Percentiles rank a stretch among this genome's conserved stretches.
phyloP scores from a whole-genome alignment of 768 basidiomycete genomes.

The Infundibulicybe gibba region DNA sequence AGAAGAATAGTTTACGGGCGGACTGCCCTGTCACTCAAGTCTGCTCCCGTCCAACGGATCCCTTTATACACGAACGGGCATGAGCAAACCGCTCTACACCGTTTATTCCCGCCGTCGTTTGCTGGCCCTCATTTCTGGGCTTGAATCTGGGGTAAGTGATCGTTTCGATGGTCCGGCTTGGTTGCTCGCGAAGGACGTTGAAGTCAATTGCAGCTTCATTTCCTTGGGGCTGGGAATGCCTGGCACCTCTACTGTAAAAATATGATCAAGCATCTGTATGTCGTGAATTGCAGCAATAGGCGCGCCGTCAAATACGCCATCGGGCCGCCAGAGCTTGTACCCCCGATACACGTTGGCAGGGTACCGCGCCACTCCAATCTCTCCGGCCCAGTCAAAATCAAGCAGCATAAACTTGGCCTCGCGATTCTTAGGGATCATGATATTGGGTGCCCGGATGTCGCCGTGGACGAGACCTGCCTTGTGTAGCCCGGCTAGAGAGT shows the following conservation, averaged over 20 bases:
- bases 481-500: slow-evolving; percentile 2
- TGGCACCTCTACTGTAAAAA: background rate
- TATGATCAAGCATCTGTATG: slow-evolving; percentile 1
- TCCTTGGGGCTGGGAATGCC: too few relatives aligned
- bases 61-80: too few relatives aligned
- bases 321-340: background rate
- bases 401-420: slow-evolving; percentile 11
- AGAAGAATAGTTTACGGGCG: too few relatives aligned
- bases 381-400: slow-evolving; percentile 25
- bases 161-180: too few relatives aligned
- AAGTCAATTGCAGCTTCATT: too few relatives aligned
- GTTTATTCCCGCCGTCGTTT: too few relatives aligned
- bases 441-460: slow-evolving; percentile 18
- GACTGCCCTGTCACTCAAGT: too few relatives aligned
- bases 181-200: too few relatives aligned
- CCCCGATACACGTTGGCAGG: slow-evolving; percentile 4
- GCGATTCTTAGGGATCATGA: slow-evolving; percentile 14
- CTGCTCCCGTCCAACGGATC: too few relatives aligned
- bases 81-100: too few relatives aligned
- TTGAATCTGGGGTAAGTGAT: too few relatives aligned
- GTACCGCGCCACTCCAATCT: slow-evolving; percentile 14
- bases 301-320: background rate
- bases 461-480: slow-evolving; percentile 18
- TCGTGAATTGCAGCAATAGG: slow-evolving; percentile 1
- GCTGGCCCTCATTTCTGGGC: too few relatives aligned